phyloP scores from a whole-genome alignment of 306 rosid species.

The Vicia villosa region DNA sequence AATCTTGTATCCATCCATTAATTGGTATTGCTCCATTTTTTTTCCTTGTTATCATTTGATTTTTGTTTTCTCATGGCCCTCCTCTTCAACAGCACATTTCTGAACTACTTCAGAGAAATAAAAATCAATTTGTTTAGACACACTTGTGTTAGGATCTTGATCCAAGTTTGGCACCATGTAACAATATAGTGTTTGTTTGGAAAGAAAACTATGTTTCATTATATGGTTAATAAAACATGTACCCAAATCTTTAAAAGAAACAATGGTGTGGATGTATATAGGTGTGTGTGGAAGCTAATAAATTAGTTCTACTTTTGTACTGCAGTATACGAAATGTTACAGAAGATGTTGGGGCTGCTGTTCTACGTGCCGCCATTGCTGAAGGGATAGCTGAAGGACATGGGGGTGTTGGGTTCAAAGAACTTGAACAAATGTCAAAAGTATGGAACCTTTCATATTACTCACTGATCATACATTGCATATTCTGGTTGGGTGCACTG shows the following conservation, averaged over 20 bases:
- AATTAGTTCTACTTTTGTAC: conserved; percentile 17
- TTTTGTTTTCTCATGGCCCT: conserved; percentile 12
- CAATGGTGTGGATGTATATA: conserved; percentile 1
- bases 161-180: conserved; percentile 9
- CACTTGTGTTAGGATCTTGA: conserved; percentile 15
- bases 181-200: not conserved
- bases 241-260: not conserved
- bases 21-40: conserved; percentile 53
- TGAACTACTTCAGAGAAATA: conserved; percentile 6
- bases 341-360: conserved; percentile 93
- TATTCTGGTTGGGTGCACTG: not conserved
- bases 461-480: not conserved
- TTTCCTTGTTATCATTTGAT: conserved; percentile 1
- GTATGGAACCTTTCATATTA: conserved; percentile 52
- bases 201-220: conserved; percentile 6
- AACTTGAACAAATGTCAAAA: conserved; percentile 70
- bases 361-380: conserved; percentile 70
- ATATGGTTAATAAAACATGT: not conserved
- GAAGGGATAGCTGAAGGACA: conserved; percentile 86
- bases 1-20: conserved; percentile 79
- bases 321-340: conserved; percentile 83
- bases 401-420: conserved; percentile 63
- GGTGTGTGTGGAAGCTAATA: conserved; percentile 5
- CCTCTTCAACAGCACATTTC: not conserved
- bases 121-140: not conserved